A percentile compares a stretch with the other conserved stretches of the same genome.
Evolutionary conservation across 257 asterid genomes (phyloP).

Genomic region (Eustoma russellianum): DNA sequence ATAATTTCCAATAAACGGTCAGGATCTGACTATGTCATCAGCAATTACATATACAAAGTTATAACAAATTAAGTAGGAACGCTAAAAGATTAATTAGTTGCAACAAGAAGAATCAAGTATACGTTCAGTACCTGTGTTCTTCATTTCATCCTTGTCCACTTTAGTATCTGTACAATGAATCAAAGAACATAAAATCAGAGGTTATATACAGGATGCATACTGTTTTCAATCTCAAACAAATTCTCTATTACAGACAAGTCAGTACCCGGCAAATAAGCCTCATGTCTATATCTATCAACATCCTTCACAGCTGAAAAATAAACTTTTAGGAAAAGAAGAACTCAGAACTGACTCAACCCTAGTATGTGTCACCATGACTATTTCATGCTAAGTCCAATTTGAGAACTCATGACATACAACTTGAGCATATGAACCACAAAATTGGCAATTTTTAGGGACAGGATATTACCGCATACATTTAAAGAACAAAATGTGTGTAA

Average conservation of each 20-base stretch:
- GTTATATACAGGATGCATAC: not conserved
- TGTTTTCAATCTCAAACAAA: not conserved
- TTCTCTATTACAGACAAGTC: not conserved
- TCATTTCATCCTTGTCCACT: constrained; percentile 13
- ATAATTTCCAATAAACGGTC: too few relatives aligned
- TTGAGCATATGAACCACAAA: too few relatives aligned
- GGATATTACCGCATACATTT: too few relatives aligned
- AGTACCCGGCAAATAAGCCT: not conserved
- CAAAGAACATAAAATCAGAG: not conserved
- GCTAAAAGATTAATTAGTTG: not conserved
- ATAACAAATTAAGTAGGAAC: not conserved
- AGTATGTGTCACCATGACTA: too few relatives aligned
- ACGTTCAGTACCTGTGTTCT: constrained; percentile 6
- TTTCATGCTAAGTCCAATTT: too few relatives aligned
- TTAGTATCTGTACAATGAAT: constrained; percentile 10
- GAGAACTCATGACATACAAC: too few relatives aligned
- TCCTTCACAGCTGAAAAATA: not conserved
- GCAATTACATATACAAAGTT: not conserved
- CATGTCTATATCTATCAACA: not conserved
- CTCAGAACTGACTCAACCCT: too few relatives aligned
- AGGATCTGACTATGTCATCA: not conserved
- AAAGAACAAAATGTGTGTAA: too few relatives aligned
- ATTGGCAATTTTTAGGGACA: too few relatives aligned
- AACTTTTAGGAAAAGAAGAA: too few relatives aligned
- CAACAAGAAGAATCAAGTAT: not conserved